These are phyloP conservation scores for Beauveria sp. DNA, from an alignment of 2,329 filamentous ascomycete genomes.

Conservation along the genomic window DNA sequence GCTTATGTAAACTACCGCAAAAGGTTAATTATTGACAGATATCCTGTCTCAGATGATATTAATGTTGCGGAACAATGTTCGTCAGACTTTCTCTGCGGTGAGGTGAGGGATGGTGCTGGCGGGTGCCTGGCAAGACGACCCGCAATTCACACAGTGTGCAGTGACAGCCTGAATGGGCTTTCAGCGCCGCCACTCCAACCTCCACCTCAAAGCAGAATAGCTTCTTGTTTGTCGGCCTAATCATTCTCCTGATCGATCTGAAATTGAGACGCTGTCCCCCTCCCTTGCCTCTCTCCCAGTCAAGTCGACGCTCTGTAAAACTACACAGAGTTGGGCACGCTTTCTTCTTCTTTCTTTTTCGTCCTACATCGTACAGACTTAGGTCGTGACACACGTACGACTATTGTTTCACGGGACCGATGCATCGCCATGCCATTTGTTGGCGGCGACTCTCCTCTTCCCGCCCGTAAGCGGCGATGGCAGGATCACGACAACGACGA, in stretches of 20 bases:
- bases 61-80: too few species aligned
- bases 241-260: slow-evolving; percentile 5
- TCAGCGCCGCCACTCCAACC: not conserved
- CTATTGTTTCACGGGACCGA: not conserved
- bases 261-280: not conserved
- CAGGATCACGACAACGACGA: slow-evolving; percentile 3
- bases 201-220: not conserved
- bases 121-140: not conserved
- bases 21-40: too few species aligned
- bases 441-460: slow-evolving; percentile 6
- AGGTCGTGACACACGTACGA: not conserved
- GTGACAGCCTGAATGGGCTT: not conserved
- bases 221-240: not conserved
- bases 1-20: too few species aligned
- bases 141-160: not conserved
- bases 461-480: slow-evolving; percentile 11
- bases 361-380: too few species aligned
- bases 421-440: slow-evolving; percentile 11
- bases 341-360: not conserved
- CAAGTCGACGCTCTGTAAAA: not conserved
- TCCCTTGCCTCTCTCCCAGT: not conserved
- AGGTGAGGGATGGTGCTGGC: not conserved
- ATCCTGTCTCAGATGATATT: too few species aligned
- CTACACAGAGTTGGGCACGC: too few species aligned
- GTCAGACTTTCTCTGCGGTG: too few species aligned